These are phyloP conservation scores for Elsinoe fawcettii DNA, from an alignment of 2,329 filamentous ascomycete genomes.

Conservation along the genomic window DNA sequence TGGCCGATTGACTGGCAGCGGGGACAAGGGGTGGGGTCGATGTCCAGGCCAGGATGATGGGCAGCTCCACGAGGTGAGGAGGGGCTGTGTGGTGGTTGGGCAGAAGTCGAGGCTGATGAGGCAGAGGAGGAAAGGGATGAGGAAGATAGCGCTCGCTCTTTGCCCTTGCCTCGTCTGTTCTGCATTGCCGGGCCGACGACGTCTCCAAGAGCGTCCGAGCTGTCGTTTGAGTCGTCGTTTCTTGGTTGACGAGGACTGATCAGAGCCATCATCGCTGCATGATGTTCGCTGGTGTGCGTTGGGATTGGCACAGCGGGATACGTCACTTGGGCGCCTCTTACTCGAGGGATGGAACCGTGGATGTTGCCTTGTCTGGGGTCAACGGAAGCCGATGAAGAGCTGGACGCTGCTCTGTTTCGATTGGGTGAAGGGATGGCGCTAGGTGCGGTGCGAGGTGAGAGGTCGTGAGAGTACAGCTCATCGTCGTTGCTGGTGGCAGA, in stretches of 20 bases:
- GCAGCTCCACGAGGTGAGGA: not conserved
- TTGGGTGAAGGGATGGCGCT: not conserved
- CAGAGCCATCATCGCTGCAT: not conserved
- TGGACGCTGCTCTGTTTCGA: not conserved
- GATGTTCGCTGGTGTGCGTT: not conserved
- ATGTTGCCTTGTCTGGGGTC: not conserved
- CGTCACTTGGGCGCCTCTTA: not conserved
- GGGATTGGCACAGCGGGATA: not conserved
- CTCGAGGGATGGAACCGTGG: not conserved
- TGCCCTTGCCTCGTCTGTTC: not conserved
- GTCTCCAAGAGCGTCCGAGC: not conserved
- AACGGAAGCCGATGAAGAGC: not conserved
- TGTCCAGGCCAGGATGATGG: not conserved
- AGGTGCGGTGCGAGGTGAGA: not conserved
- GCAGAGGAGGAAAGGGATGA: not conserved
- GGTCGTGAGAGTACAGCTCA: not conserved
- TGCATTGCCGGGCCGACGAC: not conserved
- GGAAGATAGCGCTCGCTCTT: not conserved
- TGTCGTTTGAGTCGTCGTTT: not conserved
- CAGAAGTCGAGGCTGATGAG: not conserved
- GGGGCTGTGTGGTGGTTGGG: not conserved
- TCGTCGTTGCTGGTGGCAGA: not conserved
- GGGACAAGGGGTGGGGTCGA: not conserved
- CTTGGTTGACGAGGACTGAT: not conserved
- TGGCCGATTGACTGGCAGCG: not conserved